Percentiles rank a stretch among this genome's conserved stretches.
These are phyloP conservation scores for Kluyveromyces sp. DNA, from an alignment of 1,139 yeast species.

Conservation along the genomic window DNA sequence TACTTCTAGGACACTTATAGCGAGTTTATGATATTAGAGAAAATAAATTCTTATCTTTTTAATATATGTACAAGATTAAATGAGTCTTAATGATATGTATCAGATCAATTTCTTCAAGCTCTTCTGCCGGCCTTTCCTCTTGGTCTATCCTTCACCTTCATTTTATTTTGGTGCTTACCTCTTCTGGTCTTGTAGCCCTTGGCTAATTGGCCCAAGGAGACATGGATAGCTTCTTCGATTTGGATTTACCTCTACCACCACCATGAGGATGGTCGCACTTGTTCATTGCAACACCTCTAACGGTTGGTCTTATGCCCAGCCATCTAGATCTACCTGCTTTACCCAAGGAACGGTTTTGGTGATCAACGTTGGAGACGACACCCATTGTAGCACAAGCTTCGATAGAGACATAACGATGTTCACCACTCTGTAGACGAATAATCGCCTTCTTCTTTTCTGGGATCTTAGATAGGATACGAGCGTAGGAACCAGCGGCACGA, in stretches of 20 bases:
- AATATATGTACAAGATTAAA: no score
- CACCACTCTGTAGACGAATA: conserved; percentile 82
- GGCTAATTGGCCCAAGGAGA: conserved; percentile 90
- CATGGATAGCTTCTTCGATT: conserved; percentile 88
- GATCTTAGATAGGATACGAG: conserved; percentile 74
- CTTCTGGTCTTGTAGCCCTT: conserved; percentile 94
- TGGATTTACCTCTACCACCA: conserved; percentile 99
- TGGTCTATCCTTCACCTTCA: conserved; percentile 82
- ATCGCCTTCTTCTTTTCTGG: conserved; percentile 67
- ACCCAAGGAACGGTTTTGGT: conserved; percentile 84
- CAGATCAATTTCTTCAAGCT: conserved; percentile 4
- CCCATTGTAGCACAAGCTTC: conserved; percentile 94
- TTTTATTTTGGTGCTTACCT: conserved; percentile 74
- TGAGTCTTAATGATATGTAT: no score
- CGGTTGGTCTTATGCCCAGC: conserved; percentile 89
- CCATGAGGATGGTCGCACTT: conserved; percentile 98
- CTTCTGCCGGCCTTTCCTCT: conserved; percentile 37
- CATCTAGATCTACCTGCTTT: conserved; percentile 95
- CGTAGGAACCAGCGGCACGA: conserved; percentile 92
- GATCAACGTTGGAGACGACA: conserved; percentile 89
- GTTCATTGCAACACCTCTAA: conserved; percentile 98
- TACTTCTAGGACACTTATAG: no score
- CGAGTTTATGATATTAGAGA: no score
- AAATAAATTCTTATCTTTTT: no score
- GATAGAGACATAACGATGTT: conserved; percentile 78